Conservation (phyloP, 1,139 yeast genomes). For the Kurtzmaniella quercitrusa region DNA sequence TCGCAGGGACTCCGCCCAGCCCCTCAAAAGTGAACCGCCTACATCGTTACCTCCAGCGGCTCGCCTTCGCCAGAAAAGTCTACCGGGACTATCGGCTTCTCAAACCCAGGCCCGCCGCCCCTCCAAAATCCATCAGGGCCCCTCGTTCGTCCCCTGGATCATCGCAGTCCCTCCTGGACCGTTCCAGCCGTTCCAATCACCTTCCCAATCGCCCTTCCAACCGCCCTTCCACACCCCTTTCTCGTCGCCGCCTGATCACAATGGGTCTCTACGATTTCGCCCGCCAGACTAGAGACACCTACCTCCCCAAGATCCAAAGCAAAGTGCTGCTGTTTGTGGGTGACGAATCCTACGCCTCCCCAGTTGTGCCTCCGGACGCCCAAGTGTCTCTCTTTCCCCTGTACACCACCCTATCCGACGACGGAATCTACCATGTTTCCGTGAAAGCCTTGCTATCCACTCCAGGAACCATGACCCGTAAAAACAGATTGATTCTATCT, state of each 20-base stretch:
- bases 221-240: not conserved
- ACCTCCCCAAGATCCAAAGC: conserved; percentile 48
- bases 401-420: conserved; percentile 43
- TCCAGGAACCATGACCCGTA: conserved; percentile 68
- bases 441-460: conserved; percentile 72
- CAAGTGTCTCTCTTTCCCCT: conserved; percentile 54
- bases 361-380: conserved; percentile 31
- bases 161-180: not conserved
- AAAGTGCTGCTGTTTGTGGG: conserved; percentile 47
- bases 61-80: conserved; percentile 5
- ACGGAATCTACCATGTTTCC: conserved; percentile 45
- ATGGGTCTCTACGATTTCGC: conserved; percentile 41
- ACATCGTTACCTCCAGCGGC: conserved; percentile 3
- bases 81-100: conserved; percentile 6
- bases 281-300: conserved; percentile 52
- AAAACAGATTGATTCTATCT: conserved; percentile 63
- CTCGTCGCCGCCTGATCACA: not conserved
- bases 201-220: not conserved
- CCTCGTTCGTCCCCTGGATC: not conserved
- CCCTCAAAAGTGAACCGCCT: conserved; percentile 6
- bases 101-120: not conserved
- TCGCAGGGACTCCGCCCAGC: too few species aligned
- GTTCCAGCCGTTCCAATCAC: not conserved
- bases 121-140: not conserved
- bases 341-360: not conserved